phyloP scores from a whole-genome alignment of 495 filamentous ascomycete genomes.

The Penicillium cataractarum region DNA sequence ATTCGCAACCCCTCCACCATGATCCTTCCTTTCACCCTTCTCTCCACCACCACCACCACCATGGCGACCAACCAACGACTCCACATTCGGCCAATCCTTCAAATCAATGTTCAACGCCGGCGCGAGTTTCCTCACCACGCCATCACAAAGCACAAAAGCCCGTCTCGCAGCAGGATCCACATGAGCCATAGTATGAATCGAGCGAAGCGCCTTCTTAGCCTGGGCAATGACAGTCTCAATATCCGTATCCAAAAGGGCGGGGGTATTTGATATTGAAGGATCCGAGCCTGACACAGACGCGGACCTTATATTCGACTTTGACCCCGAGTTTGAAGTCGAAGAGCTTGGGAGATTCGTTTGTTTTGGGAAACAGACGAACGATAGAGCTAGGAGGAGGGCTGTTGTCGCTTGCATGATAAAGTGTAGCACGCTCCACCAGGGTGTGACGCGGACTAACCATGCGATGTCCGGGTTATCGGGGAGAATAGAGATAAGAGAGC shows the following conservation, averaged over 20 bases:
- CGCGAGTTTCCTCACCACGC: slow-evolving; percentile 33
- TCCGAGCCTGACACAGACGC: neutral
- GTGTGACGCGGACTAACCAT: slow-evolving; percentile 51
- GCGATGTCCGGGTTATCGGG: slow-evolving; percentile 39
- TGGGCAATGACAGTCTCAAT: slow-evolving; percentile 38
- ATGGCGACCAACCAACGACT: neutral
- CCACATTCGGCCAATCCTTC: slow-evolving; percentile 29
- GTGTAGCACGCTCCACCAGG: slow-evolving; percentile 67
- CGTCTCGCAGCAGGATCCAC: slow-evolving; percentile 49
- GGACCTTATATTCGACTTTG: neutral
- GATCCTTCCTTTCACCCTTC: neutral
- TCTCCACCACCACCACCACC: neutral
- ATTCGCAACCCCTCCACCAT: neutral
- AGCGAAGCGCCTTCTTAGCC: slow-evolving; percentile 52
- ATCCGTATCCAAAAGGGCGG: slow-evolving; percentile 15
- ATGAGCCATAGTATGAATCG: slow-evolving; percentile 50
- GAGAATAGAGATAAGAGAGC: slow-evolving; percentile 54
- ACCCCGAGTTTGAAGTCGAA: neutral
- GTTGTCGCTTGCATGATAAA: slow-evolving; percentile 64
- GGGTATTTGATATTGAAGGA: neutral
- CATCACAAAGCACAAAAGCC: slow-evolving; percentile 51
- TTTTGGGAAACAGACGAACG: slow-evolving; percentile 13
- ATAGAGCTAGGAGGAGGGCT: slow-evolving; percentile 59
- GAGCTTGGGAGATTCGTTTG: neutral
- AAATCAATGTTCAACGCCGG: slow-evolving; percentile 36